phyloP scores from a whole-genome alignment of 495 filamentous ascomycete species.

The Neurospora sp. region DNA sequence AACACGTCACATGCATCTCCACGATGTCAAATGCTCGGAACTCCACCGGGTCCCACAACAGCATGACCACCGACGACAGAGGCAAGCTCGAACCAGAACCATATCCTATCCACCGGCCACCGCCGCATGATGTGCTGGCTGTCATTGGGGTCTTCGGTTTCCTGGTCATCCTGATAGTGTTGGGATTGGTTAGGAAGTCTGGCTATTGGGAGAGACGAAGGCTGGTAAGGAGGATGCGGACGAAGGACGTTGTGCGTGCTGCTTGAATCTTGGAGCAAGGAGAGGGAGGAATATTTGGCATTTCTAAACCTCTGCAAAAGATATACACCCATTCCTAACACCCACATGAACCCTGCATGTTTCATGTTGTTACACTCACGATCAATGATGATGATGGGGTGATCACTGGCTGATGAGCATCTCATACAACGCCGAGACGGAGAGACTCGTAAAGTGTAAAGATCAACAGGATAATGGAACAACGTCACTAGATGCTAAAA shows the following conservation, averaged over 20 bases:
- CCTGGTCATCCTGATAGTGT: neutral
- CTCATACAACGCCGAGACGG: too few species aligned
- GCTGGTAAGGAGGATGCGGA: neutral
- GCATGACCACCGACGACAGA: neutral
- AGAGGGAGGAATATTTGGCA: too few species aligned
- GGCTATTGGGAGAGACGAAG: neutral
- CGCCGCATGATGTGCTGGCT: neutral
- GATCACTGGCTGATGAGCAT: too few species aligned
- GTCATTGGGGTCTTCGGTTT: neutral
- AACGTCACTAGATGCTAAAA: too few species aligned
- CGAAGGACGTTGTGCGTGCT: neutral
- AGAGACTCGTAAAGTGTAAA: too few species aligned
- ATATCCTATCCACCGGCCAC: rapidly evolving
- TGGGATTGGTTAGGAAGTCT: neutral
- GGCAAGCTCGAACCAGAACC: neutral
- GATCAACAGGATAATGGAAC: too few species aligned
- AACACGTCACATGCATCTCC: too few species aligned
- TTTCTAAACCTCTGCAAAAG: too few species aligned
- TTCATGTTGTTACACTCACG: too few species aligned
- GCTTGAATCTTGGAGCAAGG: neutral
- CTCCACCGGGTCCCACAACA: neutral
- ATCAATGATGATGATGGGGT: too few species aligned
- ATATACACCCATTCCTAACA: too few species aligned
- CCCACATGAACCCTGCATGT: too few species aligned
- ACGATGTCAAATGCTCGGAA: neutral